Percentiles rank a stretch among this genome's conserved stretches.
These are phyloP conservation scores for Stereocaulon alpinum DNA, from an alignment of 495 filamentous ascomycete species.

Conservation along the genomic window DNA sequence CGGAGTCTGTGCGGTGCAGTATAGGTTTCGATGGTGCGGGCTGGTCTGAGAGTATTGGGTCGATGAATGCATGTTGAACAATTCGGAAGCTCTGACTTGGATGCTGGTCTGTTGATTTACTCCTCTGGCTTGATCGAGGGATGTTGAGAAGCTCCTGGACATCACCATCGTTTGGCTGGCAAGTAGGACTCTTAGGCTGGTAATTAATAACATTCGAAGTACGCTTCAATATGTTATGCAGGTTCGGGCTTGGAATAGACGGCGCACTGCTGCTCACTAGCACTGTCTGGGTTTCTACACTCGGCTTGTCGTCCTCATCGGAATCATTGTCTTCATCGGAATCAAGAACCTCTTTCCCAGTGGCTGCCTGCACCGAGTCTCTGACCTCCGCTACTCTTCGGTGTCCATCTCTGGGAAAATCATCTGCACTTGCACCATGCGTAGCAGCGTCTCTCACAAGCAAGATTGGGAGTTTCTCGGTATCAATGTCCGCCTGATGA, in stretches of 20 bases:
- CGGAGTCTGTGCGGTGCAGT: background rate
- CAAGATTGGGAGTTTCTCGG: background rate
- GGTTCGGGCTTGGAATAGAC: background rate
- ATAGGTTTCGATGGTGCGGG: background rate
- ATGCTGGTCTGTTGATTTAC: background rate
- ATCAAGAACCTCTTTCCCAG: conserved; percentile 7
- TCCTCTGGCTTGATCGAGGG: background rate
- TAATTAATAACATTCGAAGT: background rate
- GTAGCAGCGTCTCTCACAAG: background rate
- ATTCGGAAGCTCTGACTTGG: background rate
- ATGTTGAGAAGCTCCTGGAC: background rate
- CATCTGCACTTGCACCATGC: background rate
- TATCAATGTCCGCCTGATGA: background rate
- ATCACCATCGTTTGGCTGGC: background rate
- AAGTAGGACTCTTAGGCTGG: too few species aligned
- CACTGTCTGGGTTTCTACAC: conserved; percentile 7
- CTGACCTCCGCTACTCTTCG: background rate
- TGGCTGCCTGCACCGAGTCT: background rate
- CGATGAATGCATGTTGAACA: background rate
- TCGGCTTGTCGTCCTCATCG: conserved; percentile 3
- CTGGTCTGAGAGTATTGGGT: background rate
- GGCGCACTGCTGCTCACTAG: background rate
- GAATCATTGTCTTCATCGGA: conserved; percentile 15
- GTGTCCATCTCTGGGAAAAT: background rate
- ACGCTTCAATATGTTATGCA: background rate